Evolutionary conservation across 139 green algal species (phyloP).

Genomic region (Desmodesmus armatus): DNA sequence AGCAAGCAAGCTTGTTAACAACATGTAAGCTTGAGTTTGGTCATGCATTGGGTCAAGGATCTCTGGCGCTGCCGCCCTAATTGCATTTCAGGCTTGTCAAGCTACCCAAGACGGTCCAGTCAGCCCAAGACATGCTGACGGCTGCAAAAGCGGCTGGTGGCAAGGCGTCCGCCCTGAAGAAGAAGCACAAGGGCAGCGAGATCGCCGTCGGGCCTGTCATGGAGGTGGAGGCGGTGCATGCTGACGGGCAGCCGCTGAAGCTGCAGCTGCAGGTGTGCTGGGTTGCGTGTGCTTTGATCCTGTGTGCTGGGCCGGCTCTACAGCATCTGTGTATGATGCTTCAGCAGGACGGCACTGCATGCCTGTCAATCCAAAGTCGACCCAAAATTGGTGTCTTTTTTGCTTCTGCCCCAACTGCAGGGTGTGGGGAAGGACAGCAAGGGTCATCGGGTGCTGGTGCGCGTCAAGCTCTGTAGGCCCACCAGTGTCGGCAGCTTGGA

Average conservation of each 20-base stretch:
- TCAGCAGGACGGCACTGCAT: not conserved
- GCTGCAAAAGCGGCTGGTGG: too few relatives aligned
- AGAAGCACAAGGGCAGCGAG: not conserved
- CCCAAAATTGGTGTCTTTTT: not conserved
- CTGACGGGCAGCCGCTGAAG: not conserved
- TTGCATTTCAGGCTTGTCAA: constrained; percentile 19
- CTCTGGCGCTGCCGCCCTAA: too few relatives aligned
- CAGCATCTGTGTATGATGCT: not conserved
- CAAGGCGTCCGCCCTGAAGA: constrained; percentile 20
- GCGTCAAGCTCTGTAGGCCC: not conserved
- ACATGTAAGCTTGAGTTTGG: too few relatives aligned
- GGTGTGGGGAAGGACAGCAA: constrained; percentile 1
- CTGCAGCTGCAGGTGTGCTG: constrained; percentile 29
- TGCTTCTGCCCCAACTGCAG: not conserved
- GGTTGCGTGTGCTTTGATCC: not conserved
- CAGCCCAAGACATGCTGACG: not conserved
- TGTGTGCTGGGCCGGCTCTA: not conserved
- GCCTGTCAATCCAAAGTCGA: too few relatives aligned
- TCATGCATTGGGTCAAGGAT: too few relatives aligned
- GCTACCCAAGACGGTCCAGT: not conserved
- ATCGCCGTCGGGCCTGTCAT: not conserved
- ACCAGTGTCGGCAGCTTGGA: not conserved
- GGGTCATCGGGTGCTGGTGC: not conserved
- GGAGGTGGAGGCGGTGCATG: not conserved
- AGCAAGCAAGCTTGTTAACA: too few relatives aligned